Percentiles rank a stretch among this genome's conserved stretches.
Conservation (phyloP, 306 rosid species). For the Glycine latifolia region DNA sequence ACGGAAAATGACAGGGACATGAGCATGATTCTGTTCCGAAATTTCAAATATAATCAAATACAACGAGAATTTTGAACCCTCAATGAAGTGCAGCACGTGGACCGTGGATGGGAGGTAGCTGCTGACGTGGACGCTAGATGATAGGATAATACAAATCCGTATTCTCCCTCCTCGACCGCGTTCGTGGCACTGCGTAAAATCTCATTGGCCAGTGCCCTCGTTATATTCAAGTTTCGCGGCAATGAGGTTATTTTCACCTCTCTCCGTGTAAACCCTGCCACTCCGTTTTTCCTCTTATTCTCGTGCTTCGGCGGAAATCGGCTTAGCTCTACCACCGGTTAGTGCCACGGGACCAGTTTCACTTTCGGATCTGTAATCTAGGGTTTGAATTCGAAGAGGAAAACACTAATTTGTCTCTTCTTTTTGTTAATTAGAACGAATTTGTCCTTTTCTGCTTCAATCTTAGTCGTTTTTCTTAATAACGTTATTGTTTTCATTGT, state of each 20-base stretch:
- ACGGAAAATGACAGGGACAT: background rate
- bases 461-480: background rate
- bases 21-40: constrained; percentile 3
- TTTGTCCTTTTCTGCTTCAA: background rate
- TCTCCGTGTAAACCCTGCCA: constrained; percentile 45
- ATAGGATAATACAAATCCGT: constrained; percentile 34
- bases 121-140: constrained; percentile 45
- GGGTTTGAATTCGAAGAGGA: constrained; percentile 50
- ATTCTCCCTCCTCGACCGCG: constrained; percentile 55
- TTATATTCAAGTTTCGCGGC: constrained; percentile 93
- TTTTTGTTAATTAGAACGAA: constrained; percentile 19
- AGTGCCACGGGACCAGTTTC: constrained; percentile 33
- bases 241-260: constrained; percentile 47
- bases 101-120: background rate
- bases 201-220: constrained; percentile 47
- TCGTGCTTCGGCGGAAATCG: constrained; percentile 30
- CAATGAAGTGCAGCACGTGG: background rate
- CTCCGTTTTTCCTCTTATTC: constrained; percentile 36
- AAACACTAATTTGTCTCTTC: background rate
- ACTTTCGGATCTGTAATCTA: constrained; percentile 60
- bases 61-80: background rate
- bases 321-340: constrained; percentile 54
- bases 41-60: constrained; percentile 67
- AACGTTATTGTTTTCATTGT: background rate
- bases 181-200: constrained; percentile 28